Evolutionary conservation across 148 eudicot species (phyloP).

Genomic region (Diospyros lotus): DNA sequence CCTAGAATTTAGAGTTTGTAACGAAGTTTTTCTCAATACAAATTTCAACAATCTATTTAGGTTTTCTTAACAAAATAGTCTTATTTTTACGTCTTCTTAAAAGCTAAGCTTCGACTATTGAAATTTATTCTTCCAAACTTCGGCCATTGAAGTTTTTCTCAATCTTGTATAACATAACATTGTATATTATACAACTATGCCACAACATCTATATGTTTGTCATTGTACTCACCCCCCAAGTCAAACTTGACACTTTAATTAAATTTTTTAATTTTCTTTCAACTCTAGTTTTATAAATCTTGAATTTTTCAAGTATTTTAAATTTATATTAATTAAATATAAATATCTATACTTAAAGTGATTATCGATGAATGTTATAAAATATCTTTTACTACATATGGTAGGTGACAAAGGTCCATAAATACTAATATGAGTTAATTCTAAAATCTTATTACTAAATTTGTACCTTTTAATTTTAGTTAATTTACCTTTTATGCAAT

Average conservation of each 20-base stretch:
- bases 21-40: too few species aligned
- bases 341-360: background rate
- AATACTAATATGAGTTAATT: background rate
- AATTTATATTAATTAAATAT: background rate
- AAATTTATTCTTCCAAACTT: too few species aligned
- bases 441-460: background rate
- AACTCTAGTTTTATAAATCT: slow-evolving; percentile 3
- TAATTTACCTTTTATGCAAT: background rate
- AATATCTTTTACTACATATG: background rate
- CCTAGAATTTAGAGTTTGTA: too few species aligned
- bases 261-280: background rate
- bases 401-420: background rate
- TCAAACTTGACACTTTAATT: background rate
- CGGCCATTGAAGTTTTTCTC: too few species aligned
- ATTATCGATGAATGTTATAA: slow-evolving; percentile 4
- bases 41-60: too few species aligned
- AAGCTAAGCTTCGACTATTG: too few species aligned
- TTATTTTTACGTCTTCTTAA: too few species aligned
- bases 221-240: background rate
- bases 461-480: background rate
- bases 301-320: background rate
- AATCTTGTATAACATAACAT: too few species aligned
- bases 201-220: background rate
- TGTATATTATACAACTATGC: background rate
- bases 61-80: too few species aligned